Evolutionary conservation across 2,329 filamentous ascomycete species (phyloP).

Genomic region (Periconia digitata): DNA sequence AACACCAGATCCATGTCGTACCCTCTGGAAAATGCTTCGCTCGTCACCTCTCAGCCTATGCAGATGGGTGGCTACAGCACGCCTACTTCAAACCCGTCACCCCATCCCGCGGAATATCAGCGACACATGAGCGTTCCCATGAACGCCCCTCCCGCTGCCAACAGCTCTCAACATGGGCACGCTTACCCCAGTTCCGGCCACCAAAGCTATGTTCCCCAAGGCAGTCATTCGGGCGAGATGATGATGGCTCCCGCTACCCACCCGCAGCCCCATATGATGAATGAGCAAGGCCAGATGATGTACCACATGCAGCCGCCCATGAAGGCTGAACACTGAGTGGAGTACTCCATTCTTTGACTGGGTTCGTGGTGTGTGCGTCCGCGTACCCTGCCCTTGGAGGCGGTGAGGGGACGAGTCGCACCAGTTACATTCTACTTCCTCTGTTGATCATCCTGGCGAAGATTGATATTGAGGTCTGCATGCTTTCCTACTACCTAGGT

Average conservation of each 20-base stretch:
- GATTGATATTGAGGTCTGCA: background rate
- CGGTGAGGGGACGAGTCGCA: slow-evolving; percentile 3
- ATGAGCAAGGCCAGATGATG: slow-evolving; percentile 44
- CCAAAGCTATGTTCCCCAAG: slow-evolving; percentile 38
- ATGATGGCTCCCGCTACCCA: slow-evolving; percentile 41
- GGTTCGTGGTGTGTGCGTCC: background rate
- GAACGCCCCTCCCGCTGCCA: slow-evolving; percentile 29
- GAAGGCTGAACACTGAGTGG: slow-evolving; percentile 42
- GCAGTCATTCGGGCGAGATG: slow-evolving; percentile 39
- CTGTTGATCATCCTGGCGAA: background rate
- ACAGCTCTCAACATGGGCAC: slow-evolving; percentile 31
- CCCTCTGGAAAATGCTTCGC: slow-evolving; percentile 39
- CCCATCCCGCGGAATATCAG: slow-evolving; percentile 41
- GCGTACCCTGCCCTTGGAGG: slow-evolving; percentile 2
- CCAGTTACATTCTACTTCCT: background rate
- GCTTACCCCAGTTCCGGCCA: slow-evolving; percentile 31
- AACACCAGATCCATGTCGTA: slow-evolving; percentile 44
- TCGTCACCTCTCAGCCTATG: slow-evolving; percentile 41
- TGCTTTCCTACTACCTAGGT: background rate
- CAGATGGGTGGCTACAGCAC: slow-evolving; percentile 41
- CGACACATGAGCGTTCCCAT: slow-evolving; percentile 41
- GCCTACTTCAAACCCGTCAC: slow-evolving; percentile 39
- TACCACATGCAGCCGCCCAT: slow-evolving; percentile 44
- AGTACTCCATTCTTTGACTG: background rate
- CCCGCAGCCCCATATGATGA: slow-evolving; percentile 41